phyloP scores from a whole-genome alignment of 495 filamentous ascomycete species.

The Opeltia flavorubescens region DNA sequence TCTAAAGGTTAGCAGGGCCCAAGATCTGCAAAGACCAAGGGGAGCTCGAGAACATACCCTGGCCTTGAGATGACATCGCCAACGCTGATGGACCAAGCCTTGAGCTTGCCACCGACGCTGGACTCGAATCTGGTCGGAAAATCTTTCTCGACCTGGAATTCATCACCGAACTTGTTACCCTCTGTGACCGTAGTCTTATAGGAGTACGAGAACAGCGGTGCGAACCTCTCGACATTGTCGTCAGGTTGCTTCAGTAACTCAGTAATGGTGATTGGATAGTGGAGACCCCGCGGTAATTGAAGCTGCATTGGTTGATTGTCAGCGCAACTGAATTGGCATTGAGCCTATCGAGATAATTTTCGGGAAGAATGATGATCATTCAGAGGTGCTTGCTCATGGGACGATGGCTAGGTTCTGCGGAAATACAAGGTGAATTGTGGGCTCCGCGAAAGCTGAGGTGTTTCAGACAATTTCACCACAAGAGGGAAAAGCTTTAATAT shows the following conservation, averaged over 20 bases:
- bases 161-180: slow-evolving; percentile 54
- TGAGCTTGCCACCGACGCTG: slow-evolving; percentile 63
- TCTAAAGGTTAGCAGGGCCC: neutral
- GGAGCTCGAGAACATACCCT: slow-evolving; percentile 14
- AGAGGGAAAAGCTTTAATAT: too few species aligned
- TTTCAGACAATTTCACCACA: too few species aligned
- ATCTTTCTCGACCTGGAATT: slow-evolving; percentile 51
- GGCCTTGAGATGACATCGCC: slow-evolving; percentile 51
- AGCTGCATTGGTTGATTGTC: slow-evolving; percentile 29
- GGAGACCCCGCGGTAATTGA: slow-evolving; percentile 42
- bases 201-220: slow-evolving; percentile 67
- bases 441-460: neutral
- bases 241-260: slow-evolving; percentile 63
- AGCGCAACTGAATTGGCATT: neutral
- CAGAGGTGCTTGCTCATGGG: neutral
- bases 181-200: slow-evolving; percentile 66
- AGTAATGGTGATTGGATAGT: slow-evolving; percentile 91
- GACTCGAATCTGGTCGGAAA: slow-evolving; percentile 69
- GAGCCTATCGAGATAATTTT: neutral
- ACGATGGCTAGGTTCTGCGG: neutral
- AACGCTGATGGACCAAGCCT: slow-evolving; percentile 57
- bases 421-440: too few species aligned
- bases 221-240: slow-evolving; percentile 59
- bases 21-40: neutral
- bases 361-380: neutral